Evolutionary conservation across 2,329 filamentous ascomycete genomes (phyloP).

Genomic region (Arachnopeziza araneosa): DNA sequence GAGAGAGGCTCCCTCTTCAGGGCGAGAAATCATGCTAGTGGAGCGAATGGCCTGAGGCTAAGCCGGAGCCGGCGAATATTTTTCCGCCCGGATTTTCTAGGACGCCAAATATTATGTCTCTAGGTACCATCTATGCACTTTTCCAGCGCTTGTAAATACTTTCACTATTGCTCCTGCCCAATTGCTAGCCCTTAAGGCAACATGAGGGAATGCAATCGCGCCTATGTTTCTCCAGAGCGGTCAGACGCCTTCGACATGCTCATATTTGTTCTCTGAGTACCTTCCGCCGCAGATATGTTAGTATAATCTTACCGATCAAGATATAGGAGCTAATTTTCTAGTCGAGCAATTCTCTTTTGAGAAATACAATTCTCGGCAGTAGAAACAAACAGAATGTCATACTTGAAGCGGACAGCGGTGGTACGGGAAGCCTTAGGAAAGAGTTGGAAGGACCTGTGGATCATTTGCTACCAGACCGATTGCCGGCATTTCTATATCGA

Average conservation of each 20-base stretch:
- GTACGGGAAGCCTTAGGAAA: neutral
- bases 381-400: neutral
- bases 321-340: neutral
- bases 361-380: neutral
- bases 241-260: constrained; percentile 14
- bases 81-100: neutral
- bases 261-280: neutral
- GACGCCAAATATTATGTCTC: no score
- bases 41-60: no score
- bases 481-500: no score
- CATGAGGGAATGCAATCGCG: constrained; percentile 32
- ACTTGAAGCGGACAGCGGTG: neutral
- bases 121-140: no score
- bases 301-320: neutral
- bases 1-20: neutral
- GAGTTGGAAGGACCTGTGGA: neutral
- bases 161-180: neutral
- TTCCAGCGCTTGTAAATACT: no score
- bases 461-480: neutral
- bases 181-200: constrained; percentile 11
- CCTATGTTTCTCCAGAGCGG: constrained; percentile 23
- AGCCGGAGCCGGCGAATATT: neutral
- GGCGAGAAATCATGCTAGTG: neutral
- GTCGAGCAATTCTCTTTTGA: neutral
- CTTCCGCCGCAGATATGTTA: neutral